These are phyloP conservation scores for Leccinum uliginosum DNA, from an alignment of 768 basidiomycete species.

Conservation along the genomic window DNA sequence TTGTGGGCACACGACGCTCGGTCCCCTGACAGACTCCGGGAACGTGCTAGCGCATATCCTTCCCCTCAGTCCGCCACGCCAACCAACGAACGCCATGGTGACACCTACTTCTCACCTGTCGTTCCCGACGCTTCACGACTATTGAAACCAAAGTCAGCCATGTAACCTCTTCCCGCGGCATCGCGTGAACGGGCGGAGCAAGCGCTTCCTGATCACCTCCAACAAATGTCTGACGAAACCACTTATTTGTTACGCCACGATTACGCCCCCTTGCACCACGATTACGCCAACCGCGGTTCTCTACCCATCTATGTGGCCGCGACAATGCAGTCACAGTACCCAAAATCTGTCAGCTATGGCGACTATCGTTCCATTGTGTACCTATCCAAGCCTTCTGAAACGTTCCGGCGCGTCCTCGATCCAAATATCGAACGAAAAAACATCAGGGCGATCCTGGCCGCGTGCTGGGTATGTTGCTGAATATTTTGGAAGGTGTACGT, in stretches of 20 bases:
- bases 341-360: not conserved
- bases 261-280: slow-evolving; percentile 6
- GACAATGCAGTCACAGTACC: slow-evolving; percentile 8
- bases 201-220: not conserved
- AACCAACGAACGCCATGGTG: slow-evolving; percentile 12
- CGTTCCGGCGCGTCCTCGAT: slow-evolving; percentile 8
- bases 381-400: slow-evolving; percentile 7
- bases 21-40: not conserved
- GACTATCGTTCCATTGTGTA: slow-evolving; percentile 11
- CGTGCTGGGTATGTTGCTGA: slow-evolving; percentile 77
- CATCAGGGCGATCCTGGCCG: slow-evolving; percentile 66
- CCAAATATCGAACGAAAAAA: slow-evolving; percentile 17
- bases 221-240: slow-evolving; percentile 13
- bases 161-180: not conserved
- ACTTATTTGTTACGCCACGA: slow-evolving; percentile 13
- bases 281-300: slow-evolving; percentile 1
- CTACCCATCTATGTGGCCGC: not conserved
- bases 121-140: not conserved
- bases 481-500: slow-evolving; percentile 91
- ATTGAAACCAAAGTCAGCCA: not conserved
- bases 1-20: slow-evolving; percentile 20
- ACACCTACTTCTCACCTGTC: slow-evolving; percentile 4
- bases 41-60: not conserved
- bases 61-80: slow-evolving; percentile 20
- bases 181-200: not conserved